Evolutionary conservation across 768 basidiomycete genomes (phyloP).

Genomic region (Phlegmacium glaucopus): DNA sequence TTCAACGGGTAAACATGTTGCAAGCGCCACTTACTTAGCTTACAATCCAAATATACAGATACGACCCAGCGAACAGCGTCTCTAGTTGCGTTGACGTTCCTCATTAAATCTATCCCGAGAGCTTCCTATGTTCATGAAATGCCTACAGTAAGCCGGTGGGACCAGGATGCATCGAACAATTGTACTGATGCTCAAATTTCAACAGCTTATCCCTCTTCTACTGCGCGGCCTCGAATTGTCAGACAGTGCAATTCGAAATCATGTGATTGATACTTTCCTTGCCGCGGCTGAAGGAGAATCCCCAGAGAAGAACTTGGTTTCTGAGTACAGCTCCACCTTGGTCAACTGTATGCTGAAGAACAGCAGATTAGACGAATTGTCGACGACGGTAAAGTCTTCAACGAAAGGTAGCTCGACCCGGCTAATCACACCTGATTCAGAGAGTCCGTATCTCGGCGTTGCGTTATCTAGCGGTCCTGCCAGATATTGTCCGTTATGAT

Average conservation of each 20-base stretch:
- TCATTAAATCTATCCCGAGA: slow-evolving; percentile 79
- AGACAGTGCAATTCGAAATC: slow-evolving; percentile 67
- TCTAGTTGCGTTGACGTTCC: slow-evolving; percentile 78
- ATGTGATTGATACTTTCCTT: slow-evolving; percentile 78
- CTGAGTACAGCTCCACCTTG: slow-evolving; percentile 70
- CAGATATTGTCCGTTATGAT: slow-evolving; percentile 76
- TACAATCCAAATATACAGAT: slow-evolving; percentile 31
- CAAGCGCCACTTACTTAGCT: background rate
- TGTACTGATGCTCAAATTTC: background rate
- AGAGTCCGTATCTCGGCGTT: slow-evolving; percentile 75
- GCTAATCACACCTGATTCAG: slow-evolving; percentile 35
- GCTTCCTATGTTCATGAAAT: slow-evolving; percentile 70
- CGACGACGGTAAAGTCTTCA: slow-evolving; percentile 47
- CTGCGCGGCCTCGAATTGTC: slow-evolving; percentile 80
- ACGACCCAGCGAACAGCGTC: slow-evolving; percentile 57
- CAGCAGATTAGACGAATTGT: slow-evolving; percentile 44
- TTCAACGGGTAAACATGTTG: slow-evolving; percentile 42
- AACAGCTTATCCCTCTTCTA: slow-evolving; percentile 83
- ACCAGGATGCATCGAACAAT: background rate
- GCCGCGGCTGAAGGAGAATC: slow-evolving; percentile 63
- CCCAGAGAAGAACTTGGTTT: slow-evolving; percentile 44
- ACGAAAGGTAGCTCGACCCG: background rate
- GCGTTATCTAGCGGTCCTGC: slow-evolving; percentile 68
- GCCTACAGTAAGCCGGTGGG: slow-evolving; percentile 40
- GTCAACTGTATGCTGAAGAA: slow-evolving; percentile 71